Base-by-base conservation (phyloP, 2,329 filamentous ascomycete genomes). In the Calonectria montana region DNA sequence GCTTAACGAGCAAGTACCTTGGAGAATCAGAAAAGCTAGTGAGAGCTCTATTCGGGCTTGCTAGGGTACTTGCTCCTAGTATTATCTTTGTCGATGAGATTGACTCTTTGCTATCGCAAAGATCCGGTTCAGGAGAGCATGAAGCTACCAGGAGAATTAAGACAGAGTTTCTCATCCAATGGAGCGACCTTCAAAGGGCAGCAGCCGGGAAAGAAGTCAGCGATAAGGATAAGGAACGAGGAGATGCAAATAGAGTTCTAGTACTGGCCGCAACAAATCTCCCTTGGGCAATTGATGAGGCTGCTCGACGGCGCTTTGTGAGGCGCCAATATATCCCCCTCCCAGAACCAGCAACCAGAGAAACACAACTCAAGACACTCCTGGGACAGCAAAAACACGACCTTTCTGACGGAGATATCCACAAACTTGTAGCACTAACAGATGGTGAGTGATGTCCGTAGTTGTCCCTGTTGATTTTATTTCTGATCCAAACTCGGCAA, bases 11-110 rank as follows among this genome's bases (percentile, higher is more conserved):
- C 80, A 99, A 99, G 84, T 99, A 96, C 83, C 89, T 98, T 12
- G 97, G 97, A 53, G 97, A 99, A 81, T 97, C 94, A 0, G 97
- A 99, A 84, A 99, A 99, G 83, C 90, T 99, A 4, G 97, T 99
- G 2, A 91, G 95, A 41, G 97, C 97, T 4, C 87, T 99, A 0
- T 99, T 99, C 81, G 91, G 91, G 0, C 86, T 98, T n/a, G 96
- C 97, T 6, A 97, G 97, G 82, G 88, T 91, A 41, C 88, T 98
- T 53, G 95, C 97, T 0, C 97, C 97, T 0, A 97, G 94, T 73
- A 98, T 99, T 81, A 98, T 99, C 70, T 99, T 99, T 77, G 95
- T 99, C 5, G 97, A 99, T 79, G 97, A 99, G 82, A 99, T 99
- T 74, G 97, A 99, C 82, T 98, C 96, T 0, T 86, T 99, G 0